Percentiles rank a stretch among this genome's conserved stretches.
Conservation (phyloP, 2,329 filamentous ascomycete species). For the Colletotrichum noveboracense region DNA sequence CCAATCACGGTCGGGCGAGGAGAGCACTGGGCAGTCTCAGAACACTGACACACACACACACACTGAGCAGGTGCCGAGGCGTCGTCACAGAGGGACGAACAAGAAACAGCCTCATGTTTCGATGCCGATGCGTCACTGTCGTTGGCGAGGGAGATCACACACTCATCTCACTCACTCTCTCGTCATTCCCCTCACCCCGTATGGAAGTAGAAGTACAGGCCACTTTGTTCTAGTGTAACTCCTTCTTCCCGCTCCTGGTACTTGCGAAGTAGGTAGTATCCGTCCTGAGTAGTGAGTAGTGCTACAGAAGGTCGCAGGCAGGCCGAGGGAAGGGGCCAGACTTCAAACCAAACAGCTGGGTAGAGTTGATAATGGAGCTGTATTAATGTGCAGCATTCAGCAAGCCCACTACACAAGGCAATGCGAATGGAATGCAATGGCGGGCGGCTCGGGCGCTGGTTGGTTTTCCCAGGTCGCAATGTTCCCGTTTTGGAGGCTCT, state of each 20-base stretch:
- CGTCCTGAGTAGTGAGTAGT: background rate
- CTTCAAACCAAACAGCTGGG: slow-evolving; percentile 36
- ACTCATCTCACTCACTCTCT: background rate
- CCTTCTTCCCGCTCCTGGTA: background rate
- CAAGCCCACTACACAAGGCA: background rate
- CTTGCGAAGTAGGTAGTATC: background rate
- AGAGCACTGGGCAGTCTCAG: slow-evolving; percentile 4
- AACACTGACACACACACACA: background rate
- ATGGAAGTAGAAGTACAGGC: background rate
- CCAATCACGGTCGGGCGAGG: background rate
- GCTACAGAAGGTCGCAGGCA: background rate
- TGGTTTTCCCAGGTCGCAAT: background rate
- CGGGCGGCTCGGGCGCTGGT: background rate
- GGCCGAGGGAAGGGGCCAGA: slow-evolving; percentile 15
- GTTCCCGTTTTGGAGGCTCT: slow-evolving; percentile 16
- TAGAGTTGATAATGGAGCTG: slow-evolving; percentile 10
- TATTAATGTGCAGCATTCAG: background rate
- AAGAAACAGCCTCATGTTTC: slow-evolving; percentile 40
- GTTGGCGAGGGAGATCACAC: background rate
- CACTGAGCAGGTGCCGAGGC: slow-evolving; percentile 6
- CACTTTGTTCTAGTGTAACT: background rate
- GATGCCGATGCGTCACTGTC: slow-evolving; percentile 23
- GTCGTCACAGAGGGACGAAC: slow-evolving; percentile 17
- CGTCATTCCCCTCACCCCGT: background rate
- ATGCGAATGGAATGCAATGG: background rate